Evolutionary conservation across 306 rosid species (phyloP).

Genomic region (Quercus parvula): DNA sequence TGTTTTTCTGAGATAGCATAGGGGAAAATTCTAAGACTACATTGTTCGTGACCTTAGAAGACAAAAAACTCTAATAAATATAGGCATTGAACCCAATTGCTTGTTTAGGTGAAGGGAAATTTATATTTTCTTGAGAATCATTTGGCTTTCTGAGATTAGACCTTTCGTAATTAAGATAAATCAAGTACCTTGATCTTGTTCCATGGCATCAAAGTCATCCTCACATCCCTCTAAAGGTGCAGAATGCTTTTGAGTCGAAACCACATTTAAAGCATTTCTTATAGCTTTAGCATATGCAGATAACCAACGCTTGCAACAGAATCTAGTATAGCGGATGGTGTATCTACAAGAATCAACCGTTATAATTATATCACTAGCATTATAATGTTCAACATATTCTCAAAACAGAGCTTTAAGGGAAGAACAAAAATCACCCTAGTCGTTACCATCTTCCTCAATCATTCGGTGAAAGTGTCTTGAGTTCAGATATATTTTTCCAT

Average conservation of each 20-base stretch:
- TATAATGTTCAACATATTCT: too few species aligned
- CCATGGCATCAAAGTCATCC: not conserved
- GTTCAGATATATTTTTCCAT: too few species aligned
- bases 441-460: conserved; percentile 43
- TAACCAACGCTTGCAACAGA: too few species aligned
- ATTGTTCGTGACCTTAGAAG: not conserved
- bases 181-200: not conserved
- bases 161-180: not conserved
- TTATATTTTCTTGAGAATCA: not conserved
- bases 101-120: not conserved
- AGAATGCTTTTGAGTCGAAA: not conserved
- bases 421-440: not conserved
- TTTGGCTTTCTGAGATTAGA: not conserved
- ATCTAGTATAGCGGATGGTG: too few species aligned
- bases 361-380: too few species aligned
- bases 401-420: not conserved
- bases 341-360: too few species aligned
- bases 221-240: not conserved
- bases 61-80: not conserved
- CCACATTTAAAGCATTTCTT: not conserved
- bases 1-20: not conserved
- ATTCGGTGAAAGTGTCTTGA: conserved; percentile 24
- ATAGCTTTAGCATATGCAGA: not conserved
- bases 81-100: not conserved
- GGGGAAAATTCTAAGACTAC: not conserved